These are phyloP conservation scores for Toxicodendron radicans DNA, from an alignment of 345 rosid genomes.

Conservation along the genomic window DNA sequence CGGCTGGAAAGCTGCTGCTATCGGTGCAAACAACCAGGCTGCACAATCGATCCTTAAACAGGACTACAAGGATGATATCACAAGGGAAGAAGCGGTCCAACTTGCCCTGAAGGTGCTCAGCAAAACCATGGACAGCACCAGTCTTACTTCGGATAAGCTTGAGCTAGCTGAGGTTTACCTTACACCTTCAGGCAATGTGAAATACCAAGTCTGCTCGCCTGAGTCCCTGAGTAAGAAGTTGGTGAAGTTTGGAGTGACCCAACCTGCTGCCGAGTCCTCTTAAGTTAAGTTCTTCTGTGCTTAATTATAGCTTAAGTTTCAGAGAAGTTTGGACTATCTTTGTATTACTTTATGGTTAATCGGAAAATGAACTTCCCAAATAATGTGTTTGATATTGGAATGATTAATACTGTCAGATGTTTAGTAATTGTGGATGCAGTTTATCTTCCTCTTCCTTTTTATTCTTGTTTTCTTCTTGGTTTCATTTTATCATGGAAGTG, in stretches of 20 bases:
- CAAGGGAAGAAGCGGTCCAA: constrained; percentile 87
- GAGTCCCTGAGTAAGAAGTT: constrained; percentile 77
- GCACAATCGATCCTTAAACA: constrained; percentile 98
- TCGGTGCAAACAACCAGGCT: constrained; percentile 95
- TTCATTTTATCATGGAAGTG: not conserved
- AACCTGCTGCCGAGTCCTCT: constrained; percentile 68
- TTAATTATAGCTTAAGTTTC: not conserved
- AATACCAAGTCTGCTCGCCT: constrained; percentile 83
- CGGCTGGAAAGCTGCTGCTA: constrained; percentile 96
- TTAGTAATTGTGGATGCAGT: constrained; percentile 8
- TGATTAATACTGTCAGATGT: not conserved
- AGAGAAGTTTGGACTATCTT: not conserved
- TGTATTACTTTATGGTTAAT: constrained; percentile 6
- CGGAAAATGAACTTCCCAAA: not conserved
- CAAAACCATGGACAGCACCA: constrained; percentile 98
- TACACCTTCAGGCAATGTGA: constrained; percentile 73
- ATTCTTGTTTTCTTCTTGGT: not conserved
- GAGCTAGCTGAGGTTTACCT: constrained; percentile 87
- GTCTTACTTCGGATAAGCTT: constrained; percentile 91
- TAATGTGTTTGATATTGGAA: constrained; percentile 3
- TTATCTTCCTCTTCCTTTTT: not conserved
- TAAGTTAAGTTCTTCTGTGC: constrained; percentile 25
- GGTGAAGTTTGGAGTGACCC: constrained; percentile 77
- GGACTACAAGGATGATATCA: constrained; percentile 88
- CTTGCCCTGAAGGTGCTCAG: constrained; percentile 90